phyloP scores from a whole-genome alignment of 1,284 basidiomycete genomes.

The Ceratorhiza oryzae-sativae region DNA sequence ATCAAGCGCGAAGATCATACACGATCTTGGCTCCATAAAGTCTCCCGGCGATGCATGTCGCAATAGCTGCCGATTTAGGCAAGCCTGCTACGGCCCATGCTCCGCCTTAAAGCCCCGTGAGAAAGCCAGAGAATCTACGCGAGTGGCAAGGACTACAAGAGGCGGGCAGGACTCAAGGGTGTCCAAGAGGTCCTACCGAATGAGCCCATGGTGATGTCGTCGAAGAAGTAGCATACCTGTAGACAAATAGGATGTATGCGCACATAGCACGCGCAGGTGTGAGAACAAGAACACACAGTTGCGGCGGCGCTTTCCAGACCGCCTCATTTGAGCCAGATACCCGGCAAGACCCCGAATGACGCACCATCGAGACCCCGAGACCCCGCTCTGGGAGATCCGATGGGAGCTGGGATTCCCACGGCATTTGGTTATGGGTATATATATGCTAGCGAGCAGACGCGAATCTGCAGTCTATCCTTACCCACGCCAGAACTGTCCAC shows the following conservation, averaged over 20 bases:
- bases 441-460: slow-evolving; percentile 7
- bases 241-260: slow-evolving; percentile 15
- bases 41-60: not conserved
- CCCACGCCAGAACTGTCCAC: slow-evolving; percentile 39
- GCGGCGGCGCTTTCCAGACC: slow-evolving; percentile 18
- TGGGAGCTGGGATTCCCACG: slow-evolving; percentile 31
- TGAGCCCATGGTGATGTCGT: not conserved
- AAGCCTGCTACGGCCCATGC: not conserved
- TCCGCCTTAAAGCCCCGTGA: not conserved
- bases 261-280: not conserved
- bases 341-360: not conserved
- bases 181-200: not conserved
- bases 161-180: not conserved
- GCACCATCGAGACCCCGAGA: not conserved
- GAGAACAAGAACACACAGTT: not conserved
- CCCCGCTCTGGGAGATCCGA: slow-evolving; percentile 28
- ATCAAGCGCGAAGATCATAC: too few relatives aligned
- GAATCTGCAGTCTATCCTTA: not conserved
- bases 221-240: not conserved
- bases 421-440: slow-evolving; percentile 15
- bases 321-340: slow-evolving; percentile 15
- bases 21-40: too few relatives aligned
- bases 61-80: not conserved
- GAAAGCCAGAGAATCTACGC: not conserved
- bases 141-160: not conserved